These are phyloP conservation scores for Erythrobasidium hasegawianum DNA, from an alignment of 1,284 basidiomycete genomes.

Conservation along the genomic window DNA sequence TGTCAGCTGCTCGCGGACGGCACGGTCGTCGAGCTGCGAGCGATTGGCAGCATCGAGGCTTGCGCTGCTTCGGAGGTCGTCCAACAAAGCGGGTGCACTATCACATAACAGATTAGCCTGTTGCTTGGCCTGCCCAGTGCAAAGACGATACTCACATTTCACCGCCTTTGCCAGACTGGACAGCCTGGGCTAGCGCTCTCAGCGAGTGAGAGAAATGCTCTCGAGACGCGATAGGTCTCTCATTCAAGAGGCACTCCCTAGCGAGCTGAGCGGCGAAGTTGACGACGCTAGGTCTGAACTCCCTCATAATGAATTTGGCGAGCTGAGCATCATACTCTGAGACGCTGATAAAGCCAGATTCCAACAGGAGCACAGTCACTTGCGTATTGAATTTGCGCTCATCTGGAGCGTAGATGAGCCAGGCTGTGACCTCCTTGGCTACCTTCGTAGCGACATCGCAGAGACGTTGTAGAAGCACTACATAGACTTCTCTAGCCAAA, in stretches of 20 bases:
- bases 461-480: conserved; percentile 78
- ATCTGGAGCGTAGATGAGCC: conserved; percentile 95
- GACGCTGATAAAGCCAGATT: conserved; percentile 74
- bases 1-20: conserved; percentile 55
- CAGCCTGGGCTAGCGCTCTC: conserved; percentile 70
- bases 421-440: conserved; percentile 92
- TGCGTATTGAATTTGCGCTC: conserved; percentile 96
- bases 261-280: conserved; percentile 81
- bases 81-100: conserved; percentile 35
- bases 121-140: too few relatives aligned
- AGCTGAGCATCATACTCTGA: conserved; percentile 84
- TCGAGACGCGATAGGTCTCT: conserved; percentile 70
- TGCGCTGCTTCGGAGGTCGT: conserved; percentile 41
- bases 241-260: conserved; percentile 74
- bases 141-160: conserved; percentile 61
- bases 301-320: conserved; percentile 72
- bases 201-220: conserved; percentile 76
- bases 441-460: conserved; percentile 88
- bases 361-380: conserved; percentile 83
- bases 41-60: conserved; percentile 46
- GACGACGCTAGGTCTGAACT: conserved; percentile 71
- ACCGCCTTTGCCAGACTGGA: conserved; percentile 69
- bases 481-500: conserved; percentile 85
- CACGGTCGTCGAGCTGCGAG: conserved; percentile 32
- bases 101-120: too few relatives aligned